Base-by-base conservation (phyloP, 2,329 filamentous ascomycete species). In the Fusarium concolor region DNA sequence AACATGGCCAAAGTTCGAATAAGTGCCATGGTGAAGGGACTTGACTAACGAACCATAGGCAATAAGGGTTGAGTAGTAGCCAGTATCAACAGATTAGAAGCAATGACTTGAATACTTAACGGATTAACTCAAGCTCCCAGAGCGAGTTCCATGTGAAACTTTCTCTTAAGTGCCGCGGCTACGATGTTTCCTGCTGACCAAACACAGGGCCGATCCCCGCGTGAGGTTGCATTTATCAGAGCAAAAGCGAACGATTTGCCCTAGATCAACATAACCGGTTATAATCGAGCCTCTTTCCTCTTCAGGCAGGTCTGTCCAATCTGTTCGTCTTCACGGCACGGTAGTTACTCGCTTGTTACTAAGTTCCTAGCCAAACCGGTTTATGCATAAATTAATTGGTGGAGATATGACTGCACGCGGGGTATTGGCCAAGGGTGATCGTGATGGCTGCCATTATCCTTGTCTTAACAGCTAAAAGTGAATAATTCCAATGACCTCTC, bases 111-210 rank as follows among this genome's bases (percentile, higher is more conserved):
- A 6, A 10, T 41, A 41, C 39, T 51, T 51, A 42, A 51, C n/a
- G 15, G 14, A 29, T n/a, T 20, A 28, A 18, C 18, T 51, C 12
- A 6, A 11, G 1, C 24, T 29, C 14, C 33, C 15, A 31, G 11
- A 11, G 42, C 41, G n/a, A 29, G 22, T 42, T 14, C 24, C 47
- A 51, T 29, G 47, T 51, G 47, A 51, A 42, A 51, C n/a, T 42
- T 18, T n/a, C 6, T 10, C 5, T 10, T 6, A 8, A 51, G 10
- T 9, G 24, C 47, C 47, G 47, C 31, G 31, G 31, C 31, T 33
- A 33, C 31, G 31, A 15, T 33, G 10, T 33, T 33, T 33, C 31
- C 31, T 15, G 14, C 5, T 3, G 2, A 7, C 14, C 31, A 2
- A 51, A 35, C 33, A 51, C 41, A 42, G 20, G 24, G 29, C 24